phyloP scores from a whole-genome alignment of 805 yeast genomes.

The Scheffersomyces amazonensis region DNA sequence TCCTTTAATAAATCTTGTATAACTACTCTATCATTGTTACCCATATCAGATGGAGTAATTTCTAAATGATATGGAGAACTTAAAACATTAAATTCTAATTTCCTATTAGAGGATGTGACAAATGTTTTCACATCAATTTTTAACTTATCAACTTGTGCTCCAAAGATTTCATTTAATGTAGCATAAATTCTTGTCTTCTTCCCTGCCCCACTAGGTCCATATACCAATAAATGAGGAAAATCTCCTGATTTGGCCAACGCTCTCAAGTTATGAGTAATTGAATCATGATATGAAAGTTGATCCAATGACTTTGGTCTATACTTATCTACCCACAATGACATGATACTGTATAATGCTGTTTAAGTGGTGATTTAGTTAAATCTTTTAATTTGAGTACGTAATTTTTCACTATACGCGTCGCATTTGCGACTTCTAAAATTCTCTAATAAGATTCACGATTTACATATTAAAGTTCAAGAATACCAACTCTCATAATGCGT shows the following conservation, averaged over 20 bases:
- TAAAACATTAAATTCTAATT: constrained; percentile 89
- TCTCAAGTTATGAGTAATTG: constrained; percentile 59
- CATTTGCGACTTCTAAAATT: no score
- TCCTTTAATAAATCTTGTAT: constrained; percentile 93
- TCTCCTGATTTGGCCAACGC: constrained; percentile 71
- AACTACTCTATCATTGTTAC: constrained; percentile 91
- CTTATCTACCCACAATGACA: constrained; percentile 98
- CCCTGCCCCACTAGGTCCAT: constrained; percentile 97
- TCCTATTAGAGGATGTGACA: constrained; percentile 68
- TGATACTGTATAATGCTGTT: constrained; percentile 17
- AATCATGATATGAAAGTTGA: constrained; percentile 63
- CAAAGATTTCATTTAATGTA: constrained; percentile 75
- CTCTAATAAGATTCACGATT: no score
- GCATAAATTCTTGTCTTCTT: constrained; percentile 91
- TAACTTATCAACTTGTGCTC: constrained; percentile 70
- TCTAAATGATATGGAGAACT: constrained; percentile 89
- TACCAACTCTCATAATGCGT: no score
- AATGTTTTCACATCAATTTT: constrained; percentile 90
- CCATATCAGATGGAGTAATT: constrained; percentile 96
- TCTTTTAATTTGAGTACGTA: neutral
- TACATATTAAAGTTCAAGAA: no score
- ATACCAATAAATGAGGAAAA: constrained; percentile 87
- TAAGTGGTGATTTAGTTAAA: neutral
- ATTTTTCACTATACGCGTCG: neutral
- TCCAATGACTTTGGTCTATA: constrained; percentile 74